phyloP scores from a whole-genome alignment of 2,329 filamentous ascomycete genomes.

The Botrytis byssoidea region DNA sequence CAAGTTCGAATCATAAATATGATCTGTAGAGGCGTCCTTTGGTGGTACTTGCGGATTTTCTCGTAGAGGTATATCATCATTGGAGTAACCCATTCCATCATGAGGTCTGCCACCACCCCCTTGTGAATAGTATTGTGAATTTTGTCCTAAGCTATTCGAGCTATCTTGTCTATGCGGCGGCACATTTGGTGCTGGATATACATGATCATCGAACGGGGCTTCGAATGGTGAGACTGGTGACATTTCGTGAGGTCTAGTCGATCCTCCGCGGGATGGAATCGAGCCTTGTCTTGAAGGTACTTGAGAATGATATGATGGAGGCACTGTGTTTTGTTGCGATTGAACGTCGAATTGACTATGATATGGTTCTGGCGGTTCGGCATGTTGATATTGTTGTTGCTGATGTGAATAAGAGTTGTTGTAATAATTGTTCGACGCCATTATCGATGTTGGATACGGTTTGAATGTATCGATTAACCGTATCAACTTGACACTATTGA shows the following conservation, averaged over 20 bases:
- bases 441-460: constrained; percentile 18
- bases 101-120: constrained; percentile 43
- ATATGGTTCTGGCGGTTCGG: constrained; percentile 23
- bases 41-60: constrained; percentile 45
- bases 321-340: constrained; percentile 22
- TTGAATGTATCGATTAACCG: not conserved
- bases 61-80: constrained; percentile 58
- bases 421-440: constrained; percentile 38
- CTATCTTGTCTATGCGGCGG: constrained; percentile 33
- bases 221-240: constrained; percentile 57
- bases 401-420: constrained; percentile 31
- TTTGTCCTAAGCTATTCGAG: constrained; percentile 46
- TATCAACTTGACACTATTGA: not conserved
- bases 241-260: constrained; percentile 13
- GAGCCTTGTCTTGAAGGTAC: constrained; percentile 27
- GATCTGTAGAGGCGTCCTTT: constrained; percentile 19
- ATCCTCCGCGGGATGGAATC: constrained; percentile 24
- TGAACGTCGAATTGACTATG: constrained; percentile 26
- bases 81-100: constrained; percentile 38
- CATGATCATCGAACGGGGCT: constrained; percentile 66
- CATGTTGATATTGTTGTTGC: constrained; percentile 23
- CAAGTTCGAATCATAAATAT: constrained; percentile 37
- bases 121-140: constrained; percentile 57
- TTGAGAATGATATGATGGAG: constrained; percentile 34
- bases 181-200: constrained; percentile 51